These are phyloP conservation scores for Hordeum marinum DNA, from an alignment of 176 grass and related monocot genomes.

Conservation along the genomic window DNA sequence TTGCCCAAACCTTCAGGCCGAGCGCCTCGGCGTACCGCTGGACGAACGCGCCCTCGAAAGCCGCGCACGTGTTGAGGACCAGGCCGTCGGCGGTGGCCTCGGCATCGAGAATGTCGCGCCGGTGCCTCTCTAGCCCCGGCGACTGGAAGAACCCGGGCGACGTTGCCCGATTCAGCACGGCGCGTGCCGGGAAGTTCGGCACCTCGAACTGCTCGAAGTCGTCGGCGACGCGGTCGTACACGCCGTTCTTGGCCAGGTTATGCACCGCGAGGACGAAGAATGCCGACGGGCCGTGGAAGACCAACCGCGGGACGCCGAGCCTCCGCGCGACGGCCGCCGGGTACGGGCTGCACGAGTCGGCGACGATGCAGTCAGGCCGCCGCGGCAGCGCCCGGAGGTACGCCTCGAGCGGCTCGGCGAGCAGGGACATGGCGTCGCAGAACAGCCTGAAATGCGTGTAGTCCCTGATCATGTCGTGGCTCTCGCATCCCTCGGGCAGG, in stretches of 20 bases:
- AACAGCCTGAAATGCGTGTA: not conserved
- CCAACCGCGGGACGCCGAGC: constrained; percentile 17
- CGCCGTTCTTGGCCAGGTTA: constrained; percentile 11
- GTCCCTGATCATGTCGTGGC: constrained; percentile 10
- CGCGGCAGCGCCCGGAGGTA: constrained; percentile 20
- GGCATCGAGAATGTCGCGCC: constrained; percentile 25
- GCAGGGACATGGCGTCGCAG: constrained; percentile 13
- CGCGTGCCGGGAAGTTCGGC: constrained; percentile 22
- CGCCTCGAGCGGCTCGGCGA: constrained; percentile 29
- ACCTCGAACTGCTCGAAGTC: constrained; percentile 40
- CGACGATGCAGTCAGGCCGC: constrained; percentile 38
- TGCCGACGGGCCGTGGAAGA: constrained; percentile 32
- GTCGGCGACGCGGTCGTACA: not conserved
- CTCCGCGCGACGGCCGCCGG: constrained; percentile 11
- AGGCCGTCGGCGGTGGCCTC: constrained; percentile 46
- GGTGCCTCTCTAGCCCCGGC: constrained; percentile 29
- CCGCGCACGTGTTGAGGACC: constrained; percentile 46
- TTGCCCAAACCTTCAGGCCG: constrained; percentile 32
- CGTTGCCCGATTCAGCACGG: constrained; percentile 23
- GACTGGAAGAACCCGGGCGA: constrained; percentile 34
- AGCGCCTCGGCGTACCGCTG: constrained; percentile 32
- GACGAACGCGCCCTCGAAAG: constrained; percentile 34
- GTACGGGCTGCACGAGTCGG: constrained; percentile 23
- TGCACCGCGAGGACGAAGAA: constrained; percentile 22
- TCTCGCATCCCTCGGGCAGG: constrained; percentile 45